Evolutionary conservation across 768 basidiomycete genomes (phyloP).

Genomic region (Lentinula edodes): DNA sequence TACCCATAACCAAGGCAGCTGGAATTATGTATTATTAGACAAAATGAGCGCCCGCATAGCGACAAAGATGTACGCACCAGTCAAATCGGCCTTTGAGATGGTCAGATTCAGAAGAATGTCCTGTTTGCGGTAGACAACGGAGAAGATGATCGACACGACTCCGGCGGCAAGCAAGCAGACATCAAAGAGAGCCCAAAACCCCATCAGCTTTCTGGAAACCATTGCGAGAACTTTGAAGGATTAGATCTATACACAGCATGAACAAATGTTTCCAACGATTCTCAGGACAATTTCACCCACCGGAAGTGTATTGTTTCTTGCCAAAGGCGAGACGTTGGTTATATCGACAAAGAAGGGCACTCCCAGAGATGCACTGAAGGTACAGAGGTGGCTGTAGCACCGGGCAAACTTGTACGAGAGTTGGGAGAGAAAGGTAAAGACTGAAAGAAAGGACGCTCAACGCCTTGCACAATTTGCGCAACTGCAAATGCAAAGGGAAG

Average conservation of each 20-base stretch:
- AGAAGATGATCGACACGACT: slow-evolving; percentile 55
- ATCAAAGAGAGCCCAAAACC: slow-evolving; percentile 70
- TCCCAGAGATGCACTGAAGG: slow-evolving; percentile 44
- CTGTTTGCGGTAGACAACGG: slow-evolving; percentile 64
- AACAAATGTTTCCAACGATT: not conserved
- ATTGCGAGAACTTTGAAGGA: slow-evolving; percentile 34
- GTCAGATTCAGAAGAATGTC: slow-evolving; percentile 74
- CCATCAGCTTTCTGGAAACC: slow-evolving; percentile 69
- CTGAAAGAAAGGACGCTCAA: slow-evolving; percentile 57
- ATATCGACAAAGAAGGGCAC: slow-evolving; percentile 24
- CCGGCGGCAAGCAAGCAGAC: slow-evolving; percentile 68
- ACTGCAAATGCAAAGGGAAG: slow-evolving; percentile 27
- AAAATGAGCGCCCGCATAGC: not conserved
- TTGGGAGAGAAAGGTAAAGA: slow-evolving; percentile 26
- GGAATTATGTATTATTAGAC: slow-evolving; percentile 1
- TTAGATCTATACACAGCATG: slow-evolving; percentile 4
- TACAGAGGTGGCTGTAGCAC: slow-evolving; percentile 39
- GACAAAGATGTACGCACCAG: slow-evolving; percentile 31
- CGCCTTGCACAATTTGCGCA: slow-evolving; percentile 51
- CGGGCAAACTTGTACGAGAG: slow-evolving; percentile 19
- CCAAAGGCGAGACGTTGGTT: not conserved
- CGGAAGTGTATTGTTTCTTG: not conserved
- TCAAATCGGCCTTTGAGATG: slow-evolving; percentile 50
- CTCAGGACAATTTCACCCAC: not conserved
- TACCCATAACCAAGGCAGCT: slow-evolving; percentile 73